Evolutionary conservation across 2,329 filamentous ascomycete genomes (phyloP), one percentile per base, ranked within the genome.

Genomic region (Stagonosporopsis vannaccii): DNA sequence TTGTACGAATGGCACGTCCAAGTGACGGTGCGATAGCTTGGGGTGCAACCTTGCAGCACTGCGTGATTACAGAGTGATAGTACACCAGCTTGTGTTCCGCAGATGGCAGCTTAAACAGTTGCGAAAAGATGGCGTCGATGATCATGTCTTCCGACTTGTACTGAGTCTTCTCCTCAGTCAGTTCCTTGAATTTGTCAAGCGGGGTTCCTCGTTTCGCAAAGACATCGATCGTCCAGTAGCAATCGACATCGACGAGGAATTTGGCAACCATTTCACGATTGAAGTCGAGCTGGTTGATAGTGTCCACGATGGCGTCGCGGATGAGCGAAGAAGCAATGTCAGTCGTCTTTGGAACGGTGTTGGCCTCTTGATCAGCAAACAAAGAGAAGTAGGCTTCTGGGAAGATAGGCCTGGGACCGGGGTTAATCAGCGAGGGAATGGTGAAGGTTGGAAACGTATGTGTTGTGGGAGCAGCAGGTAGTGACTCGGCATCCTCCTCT

Each of bases 91-190:
- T 97, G 78, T 97, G 92, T 77, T 97, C 92, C 0, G 95, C 87
- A 3, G 82, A 84, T 4, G 95, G 95, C 33, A 99, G 84, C 75
- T 92, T 90, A 72, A 97, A 91, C 37, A 99, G 83, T 76, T 98
- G 94, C 1, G 93, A 96, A 76, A 99, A 99, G 54, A 98, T 92
- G 5, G 94, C 92, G 75, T 99, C 95, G n/a, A 99, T 92, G 3
- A 90, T 91, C 56, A 98, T 90, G 77, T 99, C 95, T 78, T 99
- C 95, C 0, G 95, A 92, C 77, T 99, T 99, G 94, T 95, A 99
- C 0, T 91, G 93, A 13, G 90, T 86, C 61, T 87, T 86, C 17
- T 89, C 82, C 41, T 88, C 88, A 1, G 81, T 73, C 19, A 84
- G 70, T 40, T 88, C 86, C 30, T 89, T 86, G 44, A 99, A 85